Percentiles rank a stretch among this genome's conserved stretches.
phyloP scores from a whole-genome alignment of 2,329 filamentous ascomycete species.

The Fusarium sp. region DNA sequence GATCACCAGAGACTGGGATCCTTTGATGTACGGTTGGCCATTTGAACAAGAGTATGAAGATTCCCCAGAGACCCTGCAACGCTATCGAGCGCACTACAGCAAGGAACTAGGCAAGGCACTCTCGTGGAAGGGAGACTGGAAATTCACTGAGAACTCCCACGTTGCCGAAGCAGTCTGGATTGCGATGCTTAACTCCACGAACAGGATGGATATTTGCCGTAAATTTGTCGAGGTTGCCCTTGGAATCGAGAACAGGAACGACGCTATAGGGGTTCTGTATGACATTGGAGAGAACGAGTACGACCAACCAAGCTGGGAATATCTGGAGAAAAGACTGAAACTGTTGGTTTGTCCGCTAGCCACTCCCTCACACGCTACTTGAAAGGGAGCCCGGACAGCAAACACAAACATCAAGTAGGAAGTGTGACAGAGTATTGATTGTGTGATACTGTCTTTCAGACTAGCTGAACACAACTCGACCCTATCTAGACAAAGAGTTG shows the following conservation, averaged over 20 bases:
- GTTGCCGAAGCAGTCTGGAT: slow-evolving; percentile 4
- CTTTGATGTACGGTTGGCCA: slow-evolving; percentile 17
- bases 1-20: slow-evolving; percentile 5
- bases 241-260: accelerated
- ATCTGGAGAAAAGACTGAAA: neutral
- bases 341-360: accelerated
- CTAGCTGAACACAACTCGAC: no score
- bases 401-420: neutral
- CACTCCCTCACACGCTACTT: neutral
- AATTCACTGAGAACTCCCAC: neutral
- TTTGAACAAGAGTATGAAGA: neutral
- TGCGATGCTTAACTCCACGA: neutral
- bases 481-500: no score
- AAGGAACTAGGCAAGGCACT: neutral
- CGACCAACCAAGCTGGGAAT: neutral
- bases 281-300: neutral
- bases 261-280: neutral
- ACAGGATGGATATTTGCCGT: neutral
- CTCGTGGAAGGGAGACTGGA: neutral
- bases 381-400: neutral
- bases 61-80: neutral
- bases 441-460: no score
- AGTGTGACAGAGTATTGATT: neutral
- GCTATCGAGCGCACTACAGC: neutral
- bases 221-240: slow-evolving; percentile 3